phyloP scores from a whole-genome alignment of 768 basidiomycete genomes.

The Panaeolus papilionaceus region DNA sequence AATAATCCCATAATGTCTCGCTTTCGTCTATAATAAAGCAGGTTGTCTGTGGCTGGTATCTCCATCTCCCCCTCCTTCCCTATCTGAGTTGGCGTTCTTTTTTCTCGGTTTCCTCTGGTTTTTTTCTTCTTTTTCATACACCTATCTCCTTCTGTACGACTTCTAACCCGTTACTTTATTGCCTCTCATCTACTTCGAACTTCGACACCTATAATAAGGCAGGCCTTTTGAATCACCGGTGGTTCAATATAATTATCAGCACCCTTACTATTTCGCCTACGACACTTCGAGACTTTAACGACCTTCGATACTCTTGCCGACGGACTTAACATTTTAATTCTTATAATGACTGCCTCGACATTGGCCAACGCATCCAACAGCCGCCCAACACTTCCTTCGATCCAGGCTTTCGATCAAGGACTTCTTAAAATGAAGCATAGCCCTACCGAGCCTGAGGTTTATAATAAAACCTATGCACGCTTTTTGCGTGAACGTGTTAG shows the following conservation, averaged over 20 bases:
- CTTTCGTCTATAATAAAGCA: slow-evolving; percentile 13
- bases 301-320: slow-evolving; percentile 14
- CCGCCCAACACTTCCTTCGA: slow-evolving; percentile 60
- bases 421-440: slow-evolving; percentile 25
- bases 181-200: not conserved
- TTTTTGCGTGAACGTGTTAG: slow-evolving; percentile 5
- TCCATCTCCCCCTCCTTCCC: slow-evolving; percentile 30
- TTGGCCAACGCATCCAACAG: slow-evolving; percentile 22
- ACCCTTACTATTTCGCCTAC: slow-evolving; percentile 21
- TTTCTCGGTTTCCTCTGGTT: slow-evolving; percentile 13
- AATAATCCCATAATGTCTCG: slow-evolving; percentile 6
- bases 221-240: slow-evolving; percentile 44
- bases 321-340: slow-evolving; percentile 17
- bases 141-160: slow-evolving; percentile 26
- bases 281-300: not conserved
- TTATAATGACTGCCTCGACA: slow-evolving; percentile 6
- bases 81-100: slow-evolving; percentile 10
- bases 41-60: slow-evolving; percentile 22
- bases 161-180: slow-evolving; percentile 1
- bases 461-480: slow-evolving; percentile 27
- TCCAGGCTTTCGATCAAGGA: slow-evolving; percentile 53
- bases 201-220: slow-evolving; percentile 34
- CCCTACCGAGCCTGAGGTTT: not conserved
- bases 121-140: slow-evolving; percentile 28
- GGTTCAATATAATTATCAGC: slow-evolving; percentile 33